Evolutionary conservation across 169 alveolate species (phyloP), one percentile per base, ranked within the genome.

Genomic region (Plasmodium yoelii): DNA sequence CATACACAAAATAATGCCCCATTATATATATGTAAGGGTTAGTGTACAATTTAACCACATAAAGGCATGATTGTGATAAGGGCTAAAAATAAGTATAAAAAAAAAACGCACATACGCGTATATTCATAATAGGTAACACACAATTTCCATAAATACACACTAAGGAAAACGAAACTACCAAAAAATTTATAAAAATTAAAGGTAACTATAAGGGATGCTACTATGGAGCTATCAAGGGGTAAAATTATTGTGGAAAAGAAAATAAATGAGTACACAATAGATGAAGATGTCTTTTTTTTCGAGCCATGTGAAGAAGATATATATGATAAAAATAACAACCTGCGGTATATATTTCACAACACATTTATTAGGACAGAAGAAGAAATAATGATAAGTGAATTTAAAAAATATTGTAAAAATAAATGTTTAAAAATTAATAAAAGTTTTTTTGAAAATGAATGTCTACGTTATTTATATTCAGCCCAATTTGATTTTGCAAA

Each of bases 401-500:
- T 92, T 73, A 88, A 57, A 57, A 80, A 51, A 64, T 92, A 63
- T 80, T 70, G 90, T 59, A 68, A 60, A 71, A 63, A 44, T 64
- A 88, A 65, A 73, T 73, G 70, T 22, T 61, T 70, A 73, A 80
- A 88, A 88, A 70, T 73, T 28, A 73, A 88, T 59, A 73, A 71
- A 34, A 28, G 47, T 49, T 74, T 51, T 63, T 88, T 92, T 86
- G 92, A 82, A 68, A 87, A 80, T 73, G 94, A 92, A 42, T 75
- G 88, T 26, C 60, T 92, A 34, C 88, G 94, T 12, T 88, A 88
- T 80, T 68, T 92, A 18, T 88, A 92, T 47, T 87, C 94, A 42
- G 93, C 93, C 6, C 91, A 92, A 34, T 92, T 92, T 73, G 92
- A 92, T 70, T 92, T 71, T 73, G 67, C 84, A 47, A 80, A 88